A percentile compares a stretch with the other conserved stretches of the same genome.
phyloP scores from a whole-genome alignment of 116 monocot genomes.

The Iris pallida region DNA sequence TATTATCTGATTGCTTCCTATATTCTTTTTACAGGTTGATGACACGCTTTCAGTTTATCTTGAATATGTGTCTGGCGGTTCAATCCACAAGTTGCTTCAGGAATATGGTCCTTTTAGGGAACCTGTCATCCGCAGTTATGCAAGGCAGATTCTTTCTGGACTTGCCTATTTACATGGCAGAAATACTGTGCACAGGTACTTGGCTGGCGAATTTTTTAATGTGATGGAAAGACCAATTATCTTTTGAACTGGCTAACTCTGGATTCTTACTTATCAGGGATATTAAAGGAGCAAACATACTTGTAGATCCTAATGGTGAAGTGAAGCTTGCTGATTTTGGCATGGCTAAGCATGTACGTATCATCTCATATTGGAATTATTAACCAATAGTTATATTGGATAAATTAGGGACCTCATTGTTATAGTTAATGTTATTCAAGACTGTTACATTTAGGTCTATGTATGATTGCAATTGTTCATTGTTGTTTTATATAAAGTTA shows the following conservation, averaged over 20 bases:
- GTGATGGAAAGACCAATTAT: background rate
- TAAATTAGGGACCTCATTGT: background rate
- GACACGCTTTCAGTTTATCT: slow-evolving; percentile 73
- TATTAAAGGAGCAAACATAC: slow-evolving; percentile 95
- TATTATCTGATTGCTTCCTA: background rate
- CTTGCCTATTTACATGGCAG: slow-evolving; percentile 78
- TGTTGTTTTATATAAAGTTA: background rate
- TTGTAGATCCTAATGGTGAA: slow-evolving; percentile 84
- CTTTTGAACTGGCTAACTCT: background rate
- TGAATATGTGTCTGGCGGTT: slow-evolving; percentile 88
- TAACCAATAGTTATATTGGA: background rate
- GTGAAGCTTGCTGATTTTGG: slow-evolving; percentile 94
- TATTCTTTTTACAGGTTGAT: slow-evolving; percentile 38
- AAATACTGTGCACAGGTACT: slow-evolving; percentile 71
- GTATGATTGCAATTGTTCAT: background rate
- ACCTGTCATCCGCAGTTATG: slow-evolving; percentile 63
- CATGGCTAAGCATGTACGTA: slow-evolving; percentile 96
- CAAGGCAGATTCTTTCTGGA: slow-evolving; percentile 76
- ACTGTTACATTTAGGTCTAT: background rate
- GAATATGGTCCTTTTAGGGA: slow-evolving; percentile 80
- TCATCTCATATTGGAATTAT: background rate
- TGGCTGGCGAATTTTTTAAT: background rate
- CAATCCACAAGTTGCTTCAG: slow-evolving; percentile 72
- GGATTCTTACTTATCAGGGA: slow-evolving; percentile 41
- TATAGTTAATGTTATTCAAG: background rate